Conservation (phyloP, 495 filamentous ascomycete species). For the Tuber indicum region DNA sequence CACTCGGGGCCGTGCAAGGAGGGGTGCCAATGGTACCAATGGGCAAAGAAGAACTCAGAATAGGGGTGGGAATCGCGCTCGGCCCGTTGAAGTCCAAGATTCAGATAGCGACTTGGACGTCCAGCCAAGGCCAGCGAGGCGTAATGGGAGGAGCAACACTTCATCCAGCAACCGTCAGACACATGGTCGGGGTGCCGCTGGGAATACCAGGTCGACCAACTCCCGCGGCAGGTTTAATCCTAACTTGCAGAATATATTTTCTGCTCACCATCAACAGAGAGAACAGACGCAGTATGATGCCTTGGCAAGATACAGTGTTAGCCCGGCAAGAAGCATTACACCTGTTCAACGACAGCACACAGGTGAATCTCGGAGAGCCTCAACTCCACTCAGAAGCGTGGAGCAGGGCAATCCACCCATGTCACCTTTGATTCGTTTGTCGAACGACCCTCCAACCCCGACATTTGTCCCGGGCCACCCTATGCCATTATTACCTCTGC, state of each 20-base stretch:
- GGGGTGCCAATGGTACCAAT: background rate
- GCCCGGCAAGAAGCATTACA: slow-evolving; percentile 35
- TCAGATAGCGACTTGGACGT: slow-evolving; percentile 34
- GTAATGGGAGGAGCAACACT: slow-evolving; percentile 14
- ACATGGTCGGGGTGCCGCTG: slow-evolving; percentile 22
- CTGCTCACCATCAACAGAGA: slow-evolving; percentile 20
- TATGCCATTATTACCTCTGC: slow-evolving; percentile 1
- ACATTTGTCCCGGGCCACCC: slow-evolving; percentile 7
- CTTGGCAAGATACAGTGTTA: slow-evolving; percentile 29
- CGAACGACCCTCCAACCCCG: slow-evolving; percentile 9
- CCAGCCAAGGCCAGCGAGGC: slow-evolving; percentile 10
- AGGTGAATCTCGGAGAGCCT: slow-evolving; percentile 20
- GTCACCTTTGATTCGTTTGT: slow-evolving; percentile 14
- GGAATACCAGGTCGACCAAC: slow-evolving; percentile 9
- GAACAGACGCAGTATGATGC: slow-evolving; percentile 27
- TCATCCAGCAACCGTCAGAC: slow-evolving; percentile 14
- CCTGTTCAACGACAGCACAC: slow-evolving; percentile 36
- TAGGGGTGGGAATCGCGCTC: slow-evolving; percentile 8
- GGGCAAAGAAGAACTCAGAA: slow-evolving; percentile 10
- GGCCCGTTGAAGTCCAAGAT: slow-evolving; percentile 24
- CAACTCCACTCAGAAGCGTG: slow-evolving; percentile 24
- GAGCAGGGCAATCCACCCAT: slow-evolving; percentile 25
- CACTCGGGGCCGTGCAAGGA: slow-evolving; percentile 1
- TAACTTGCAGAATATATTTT: slow-evolving; percentile 26
- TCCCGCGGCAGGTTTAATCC: slow-evolving; percentile 26